Conservation (phyloP, 2,329 filamentous ascomycete genomes). For the Pyricularia sp. region DNA sequence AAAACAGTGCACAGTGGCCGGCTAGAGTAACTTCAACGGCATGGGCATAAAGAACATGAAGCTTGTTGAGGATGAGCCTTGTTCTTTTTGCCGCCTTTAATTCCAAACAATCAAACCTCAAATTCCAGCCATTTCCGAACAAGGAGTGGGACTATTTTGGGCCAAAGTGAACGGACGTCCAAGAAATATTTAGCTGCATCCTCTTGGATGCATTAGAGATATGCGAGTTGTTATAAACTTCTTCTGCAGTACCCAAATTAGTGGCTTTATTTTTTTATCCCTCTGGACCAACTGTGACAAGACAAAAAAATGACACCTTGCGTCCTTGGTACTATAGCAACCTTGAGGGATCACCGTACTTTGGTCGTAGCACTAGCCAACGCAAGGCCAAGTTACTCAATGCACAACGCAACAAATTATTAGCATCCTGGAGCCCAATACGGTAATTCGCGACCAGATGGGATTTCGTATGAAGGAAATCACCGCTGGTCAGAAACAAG, state of each 20-base stretch:
- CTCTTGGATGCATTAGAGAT: not conserved
- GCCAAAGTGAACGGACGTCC: not conserved
- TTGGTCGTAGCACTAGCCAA: not conserved
- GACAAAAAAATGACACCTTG: not conserved
- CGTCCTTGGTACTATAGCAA: not conserved
- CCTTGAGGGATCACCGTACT: not conserved
- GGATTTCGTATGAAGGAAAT: not conserved
- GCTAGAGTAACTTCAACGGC: not conserved
- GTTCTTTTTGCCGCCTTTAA: not conserved
- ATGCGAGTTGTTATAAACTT: not conserved
- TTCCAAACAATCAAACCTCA: not conserved
- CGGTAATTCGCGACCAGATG: not conserved
- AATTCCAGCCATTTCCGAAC: not conserved
- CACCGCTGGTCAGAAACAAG: too few relatives aligned
- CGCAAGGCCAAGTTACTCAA: not conserved
- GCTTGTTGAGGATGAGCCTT: not conserved
- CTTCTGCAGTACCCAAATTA: not conserved
- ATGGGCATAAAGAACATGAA: too few relatives aligned
- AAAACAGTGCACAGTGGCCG: not conserved
- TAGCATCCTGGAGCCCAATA: not conserved
- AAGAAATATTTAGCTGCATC: not conserved
- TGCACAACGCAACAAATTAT: not conserved
- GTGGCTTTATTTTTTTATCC: not conserved
- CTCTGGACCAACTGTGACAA: not conserved
- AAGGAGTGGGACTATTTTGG: not conserved